A percentile compares a stretch with the other conserved stretches of the same genome.
Evolutionary conservation across 2,329 filamentous ascomycete species (phyloP).

Genomic region (Cladosporium sp.): DNA sequence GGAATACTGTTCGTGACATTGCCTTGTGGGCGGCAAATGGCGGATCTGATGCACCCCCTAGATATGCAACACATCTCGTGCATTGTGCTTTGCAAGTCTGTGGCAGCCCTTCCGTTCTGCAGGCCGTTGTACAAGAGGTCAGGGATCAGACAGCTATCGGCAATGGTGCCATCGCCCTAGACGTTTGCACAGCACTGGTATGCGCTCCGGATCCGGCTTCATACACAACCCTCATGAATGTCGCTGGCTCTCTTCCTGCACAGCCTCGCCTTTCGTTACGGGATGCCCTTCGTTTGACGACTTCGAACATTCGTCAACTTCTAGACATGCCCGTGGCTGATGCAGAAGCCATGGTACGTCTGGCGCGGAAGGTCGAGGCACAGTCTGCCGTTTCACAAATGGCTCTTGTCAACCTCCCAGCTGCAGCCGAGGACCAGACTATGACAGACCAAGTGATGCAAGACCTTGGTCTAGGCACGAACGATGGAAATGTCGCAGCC

Average conservation of each 20-base stretch:
- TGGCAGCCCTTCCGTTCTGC: constrained; percentile 57
- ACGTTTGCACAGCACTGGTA: constrained; percentile 64
- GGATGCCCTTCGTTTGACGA: constrained; percentile 12
- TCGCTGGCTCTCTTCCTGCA: not conserved
- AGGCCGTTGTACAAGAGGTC: constrained; percentile 63
- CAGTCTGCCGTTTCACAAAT: constrained; percentile 60
- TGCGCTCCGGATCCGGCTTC: constrained; percentile 53
- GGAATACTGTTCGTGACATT: constrained; percentile 43
- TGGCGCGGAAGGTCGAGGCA: constrained; percentile 28
- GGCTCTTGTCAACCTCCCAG: constrained; percentile 21
- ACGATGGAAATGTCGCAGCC: not conserved
- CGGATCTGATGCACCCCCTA: constrained; percentile 50
- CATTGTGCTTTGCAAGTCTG: constrained; percentile 57
- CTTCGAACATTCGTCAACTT: constrained; percentile 2
- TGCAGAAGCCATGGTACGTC: constrained; percentile 41
- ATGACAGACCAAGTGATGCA: constrained; percentile 31
- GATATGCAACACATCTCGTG: constrained; percentile 69
- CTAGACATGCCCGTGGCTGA: constrained; percentile 3
- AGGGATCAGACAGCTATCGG: constrained; percentile 56
- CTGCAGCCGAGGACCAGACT: constrained; percentile 22
- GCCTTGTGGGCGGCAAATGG: constrained; percentile 58
- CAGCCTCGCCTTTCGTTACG: not conserved
- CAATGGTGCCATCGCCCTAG: constrained; percentile 59
- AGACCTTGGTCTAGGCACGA: constrained; percentile 26
- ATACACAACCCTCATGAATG: constrained; percentile 1